These are phyloP conservation scores for Quercus ilex DNA, from an alignment of 306 rosid genomes.

Conservation along the genomic window DNA sequence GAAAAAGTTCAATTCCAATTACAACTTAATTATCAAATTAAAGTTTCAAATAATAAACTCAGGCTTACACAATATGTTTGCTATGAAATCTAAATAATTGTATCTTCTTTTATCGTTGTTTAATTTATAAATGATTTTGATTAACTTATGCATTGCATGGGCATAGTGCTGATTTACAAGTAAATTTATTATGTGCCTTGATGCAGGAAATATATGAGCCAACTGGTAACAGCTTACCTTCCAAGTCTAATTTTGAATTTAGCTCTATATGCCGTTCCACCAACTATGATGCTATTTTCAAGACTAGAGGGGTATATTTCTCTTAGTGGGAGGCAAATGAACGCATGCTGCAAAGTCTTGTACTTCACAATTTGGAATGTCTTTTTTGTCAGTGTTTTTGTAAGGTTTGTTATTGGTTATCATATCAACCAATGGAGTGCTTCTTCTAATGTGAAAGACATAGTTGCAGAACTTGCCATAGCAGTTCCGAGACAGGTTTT, in stretches of 20 bases:
- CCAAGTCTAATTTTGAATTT: slow-evolving; percentile 84
- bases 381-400: slow-evolving; percentile 74
- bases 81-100: too few species aligned
- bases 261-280: slow-evolving; percentile 65
- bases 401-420: slow-evolving; percentile 79
- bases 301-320: slow-evolving; percentile 76
- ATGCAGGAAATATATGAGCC: slow-evolving; percentile 59
- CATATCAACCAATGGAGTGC: slow-evolving; percentile 52
- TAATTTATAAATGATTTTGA: too few species aligned
- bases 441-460: slow-evolving; percentile 62
- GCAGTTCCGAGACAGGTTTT: slow-evolving; percentile 86
- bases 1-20: neutral
- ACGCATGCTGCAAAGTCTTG: slow-evolving; percentile 85
- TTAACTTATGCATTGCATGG: too few species aligned
- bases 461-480: slow-evolving; percentile 73
- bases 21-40: too few species aligned
- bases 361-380: slow-evolving; percentile 93
- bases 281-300: slow-evolving; percentile 77
- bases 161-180: neutral
- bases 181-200: slow-evolving; percentile 15
- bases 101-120: too few species aligned
- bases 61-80: too few species aligned
- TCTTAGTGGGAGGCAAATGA: slow-evolving; percentile 78
- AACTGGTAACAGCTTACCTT: slow-evolving; percentile 83
- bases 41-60: too few species aligned